These are phyloP conservation scores for Vanilla planifolia DNA, from an alignment of 106 monocot species.

Conservation along the genomic window DNA sequence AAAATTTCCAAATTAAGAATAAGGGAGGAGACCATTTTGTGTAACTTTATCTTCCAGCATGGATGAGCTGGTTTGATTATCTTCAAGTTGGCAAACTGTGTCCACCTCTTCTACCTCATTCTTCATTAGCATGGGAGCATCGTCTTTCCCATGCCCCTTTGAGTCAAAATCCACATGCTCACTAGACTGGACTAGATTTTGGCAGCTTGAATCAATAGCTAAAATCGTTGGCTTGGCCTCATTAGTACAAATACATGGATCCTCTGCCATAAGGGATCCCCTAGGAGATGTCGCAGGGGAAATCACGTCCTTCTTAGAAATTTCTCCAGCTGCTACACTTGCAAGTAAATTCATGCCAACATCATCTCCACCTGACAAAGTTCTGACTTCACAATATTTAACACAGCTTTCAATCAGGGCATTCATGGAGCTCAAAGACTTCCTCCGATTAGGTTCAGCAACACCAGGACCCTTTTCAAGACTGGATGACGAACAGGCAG, in stretches of 20 bases:
- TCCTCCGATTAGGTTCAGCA: constrained; percentile 13
- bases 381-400: constrained; percentile 28
- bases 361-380: constrained; percentile 42
- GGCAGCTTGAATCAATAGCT: not conserved
- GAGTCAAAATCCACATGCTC: not conserved
- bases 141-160: not conserved
- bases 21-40: not conserved
- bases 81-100: not conserved
- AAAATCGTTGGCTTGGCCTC: not conserved
- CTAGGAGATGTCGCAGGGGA: not conserved
- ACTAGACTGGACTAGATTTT: not conserved
- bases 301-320: constrained; percentile 27
- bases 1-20: too few relatives aligned
- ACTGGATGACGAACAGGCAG: constrained; percentile 11
- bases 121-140: not conserved
- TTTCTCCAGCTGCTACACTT: constrained; percentile 67
- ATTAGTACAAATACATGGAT: not conserved
- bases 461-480: constrained; percentile 16
- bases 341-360: constrained; percentile 62
- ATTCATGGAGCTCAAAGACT: constrained; percentile 35
- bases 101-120: not conserved
- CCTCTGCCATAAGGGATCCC: not conserved
- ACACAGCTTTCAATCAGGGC: constrained; percentile 53
- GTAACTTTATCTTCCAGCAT: constrained; percentile 8
- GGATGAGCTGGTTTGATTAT: not conserved